A percentile compares a stretch with the other conserved stretches of the same genome.
Conservation (phyloP, 306 rosid species). For the Abrus pulchellus region DNA sequence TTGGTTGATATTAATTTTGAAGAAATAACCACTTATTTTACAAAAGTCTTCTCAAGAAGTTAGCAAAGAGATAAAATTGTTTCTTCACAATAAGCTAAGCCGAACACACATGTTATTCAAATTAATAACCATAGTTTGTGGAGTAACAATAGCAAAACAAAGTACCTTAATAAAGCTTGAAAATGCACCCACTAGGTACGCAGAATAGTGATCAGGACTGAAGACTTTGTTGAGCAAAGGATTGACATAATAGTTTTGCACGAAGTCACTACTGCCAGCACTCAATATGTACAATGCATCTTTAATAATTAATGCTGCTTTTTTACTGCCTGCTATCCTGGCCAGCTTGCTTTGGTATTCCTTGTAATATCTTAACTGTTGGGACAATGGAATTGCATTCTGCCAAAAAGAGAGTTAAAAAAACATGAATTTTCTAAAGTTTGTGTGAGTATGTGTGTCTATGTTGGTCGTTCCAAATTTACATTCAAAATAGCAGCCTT, state of each 20-base stretch:
- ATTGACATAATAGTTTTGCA: conserved; percentile 86
- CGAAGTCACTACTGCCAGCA: conserved; percentile 81
- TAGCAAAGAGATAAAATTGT: too few species aligned
- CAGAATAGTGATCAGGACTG: conserved; percentile 72
- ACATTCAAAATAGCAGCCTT: conserved; percentile 74
- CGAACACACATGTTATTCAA: not conserved
- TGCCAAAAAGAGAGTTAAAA: conserved; percentile 37
- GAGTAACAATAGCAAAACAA: conserved; percentile 6
- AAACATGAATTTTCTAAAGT: not conserved
- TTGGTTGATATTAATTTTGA: too few species aligned
- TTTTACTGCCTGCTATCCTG: conserved; percentile 72
- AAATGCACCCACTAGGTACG: conserved; percentile 63
- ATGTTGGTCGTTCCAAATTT: conserved; percentile 26
- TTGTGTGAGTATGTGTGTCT: not conserved
- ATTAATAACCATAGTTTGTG: not conserved
- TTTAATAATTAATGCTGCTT: conserved; percentile 70
- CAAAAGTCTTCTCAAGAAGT: too few species aligned
- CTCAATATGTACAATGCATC: conserved; percentile 73
- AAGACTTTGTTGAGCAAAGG: conserved; percentile 64
- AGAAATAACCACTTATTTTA: too few species aligned
- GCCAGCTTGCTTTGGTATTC: conserved; percentile 78
- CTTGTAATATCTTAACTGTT: conserved; percentile 68
- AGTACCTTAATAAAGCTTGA: conserved; percentile 69
- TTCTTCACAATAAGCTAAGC: too few species aligned
- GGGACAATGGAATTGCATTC: conserved; percentile 85